These are phyloP conservation scores for Leccinum arenicola DNA, from an alignment of 768 basidiomycete genomes.

Conservation along the genomic window DNA sequence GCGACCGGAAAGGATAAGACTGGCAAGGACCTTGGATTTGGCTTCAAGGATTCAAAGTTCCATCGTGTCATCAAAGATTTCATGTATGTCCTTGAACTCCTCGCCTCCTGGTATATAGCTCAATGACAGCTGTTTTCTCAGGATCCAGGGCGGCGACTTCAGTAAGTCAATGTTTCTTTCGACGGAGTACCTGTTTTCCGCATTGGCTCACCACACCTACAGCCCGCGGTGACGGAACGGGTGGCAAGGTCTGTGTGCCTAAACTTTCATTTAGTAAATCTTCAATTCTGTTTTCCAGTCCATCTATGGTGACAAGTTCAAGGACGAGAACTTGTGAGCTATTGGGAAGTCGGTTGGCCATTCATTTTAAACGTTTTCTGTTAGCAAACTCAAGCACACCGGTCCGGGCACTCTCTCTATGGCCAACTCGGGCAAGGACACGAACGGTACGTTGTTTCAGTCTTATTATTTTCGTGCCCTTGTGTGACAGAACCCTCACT, in stretches of 20 bases:
- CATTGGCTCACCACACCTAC: slow-evolving; percentile 2
- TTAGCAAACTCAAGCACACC: slow-evolving; percentile 93
- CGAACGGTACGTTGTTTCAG: slow-evolving; percentile 61
- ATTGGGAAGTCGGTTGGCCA: background rate
- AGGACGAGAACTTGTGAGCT: slow-evolving; percentile 93
- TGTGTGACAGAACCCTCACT: slow-evolving; percentile 4
- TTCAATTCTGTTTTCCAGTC: slow-evolving; percentile 44
- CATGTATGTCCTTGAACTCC: slow-evolving; percentile 51
- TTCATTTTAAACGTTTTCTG: background rate
- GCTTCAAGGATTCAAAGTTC: slow-evolving; percentile 95
- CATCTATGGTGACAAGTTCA: slow-evolving; percentile 87
- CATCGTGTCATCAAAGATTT: slow-evolving; percentile 95
- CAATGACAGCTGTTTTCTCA: slow-evolving; percentile 26
- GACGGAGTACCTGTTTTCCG: slow-evolving; percentile 18
- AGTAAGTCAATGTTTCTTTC: slow-evolving; percentile 49
- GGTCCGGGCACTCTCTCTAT: slow-evolving; percentile 86
- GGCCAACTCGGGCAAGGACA: slow-evolving; percentile 92
- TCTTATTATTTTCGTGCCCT: background rate
- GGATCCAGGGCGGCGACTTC: slow-evolving; percentile 99
- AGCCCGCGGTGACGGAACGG: slow-evolving; percentile 87
- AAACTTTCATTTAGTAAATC: background rate
- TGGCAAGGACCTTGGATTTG: slow-evolving; percentile 66
- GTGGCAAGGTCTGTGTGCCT: slow-evolving; percentile 65
- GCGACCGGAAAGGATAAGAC: slow-evolving; percentile 77
- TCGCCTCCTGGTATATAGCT: background rate